Conservation (phyloP, 2,329 filamentous ascomycete species). For the Acrocalymma vagum region DNA sequence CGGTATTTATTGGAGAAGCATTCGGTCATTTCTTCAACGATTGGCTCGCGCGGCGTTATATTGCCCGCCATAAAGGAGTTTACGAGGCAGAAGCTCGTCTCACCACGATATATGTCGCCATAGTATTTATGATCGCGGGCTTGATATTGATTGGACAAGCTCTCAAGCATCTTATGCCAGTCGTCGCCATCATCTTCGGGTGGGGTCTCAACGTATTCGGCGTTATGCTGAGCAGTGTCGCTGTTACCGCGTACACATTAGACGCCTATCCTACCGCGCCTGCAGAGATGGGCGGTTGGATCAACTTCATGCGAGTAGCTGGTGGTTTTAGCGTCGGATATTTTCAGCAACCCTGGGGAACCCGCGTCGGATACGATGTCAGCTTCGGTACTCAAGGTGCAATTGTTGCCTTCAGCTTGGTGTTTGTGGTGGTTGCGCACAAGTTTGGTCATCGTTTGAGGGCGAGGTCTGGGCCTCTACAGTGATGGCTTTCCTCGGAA, state of each 20-base stretch:
- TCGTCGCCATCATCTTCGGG: constrained; percentile 21
- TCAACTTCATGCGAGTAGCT: constrained; percentile 34
- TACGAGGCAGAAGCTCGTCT: constrained; percentile 35
- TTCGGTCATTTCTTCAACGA: constrained; percentile 44
- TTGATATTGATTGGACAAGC: constrained; percentile 34
- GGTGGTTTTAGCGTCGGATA: constrained; percentile 40
- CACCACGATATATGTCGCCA: constrained; percentile 30
- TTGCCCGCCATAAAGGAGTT: constrained; percentile 28
- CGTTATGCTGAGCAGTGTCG: constrained; percentile 29
- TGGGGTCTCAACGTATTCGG: constrained; percentile 35
- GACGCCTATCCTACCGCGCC: constrained; percentile 37
- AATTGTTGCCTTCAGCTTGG: constrained; percentile 34
- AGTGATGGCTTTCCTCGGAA: no score
- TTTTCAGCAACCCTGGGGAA: constrained; percentile 38
- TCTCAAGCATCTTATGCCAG: constrained; percentile 26
- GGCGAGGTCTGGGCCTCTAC: no score
- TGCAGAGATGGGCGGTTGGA: constrained; percentile 28
- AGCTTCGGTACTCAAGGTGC: constrained; percentile 38
- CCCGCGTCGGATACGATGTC: constrained; percentile 23
- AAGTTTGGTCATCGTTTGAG: no score
- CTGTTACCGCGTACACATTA: constrained; percentile 36
- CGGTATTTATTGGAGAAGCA: constrained; percentile 34
- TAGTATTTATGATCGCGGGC: constrained; percentile 32
- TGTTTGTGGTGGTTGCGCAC: constrained; percentile 20
- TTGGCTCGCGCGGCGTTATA: constrained; percentile 30